Evolutionary conservation across 371 early-diverging fungal genomes (phyloP).

Genomic region (Lichtheimia ramosa): DNA sequence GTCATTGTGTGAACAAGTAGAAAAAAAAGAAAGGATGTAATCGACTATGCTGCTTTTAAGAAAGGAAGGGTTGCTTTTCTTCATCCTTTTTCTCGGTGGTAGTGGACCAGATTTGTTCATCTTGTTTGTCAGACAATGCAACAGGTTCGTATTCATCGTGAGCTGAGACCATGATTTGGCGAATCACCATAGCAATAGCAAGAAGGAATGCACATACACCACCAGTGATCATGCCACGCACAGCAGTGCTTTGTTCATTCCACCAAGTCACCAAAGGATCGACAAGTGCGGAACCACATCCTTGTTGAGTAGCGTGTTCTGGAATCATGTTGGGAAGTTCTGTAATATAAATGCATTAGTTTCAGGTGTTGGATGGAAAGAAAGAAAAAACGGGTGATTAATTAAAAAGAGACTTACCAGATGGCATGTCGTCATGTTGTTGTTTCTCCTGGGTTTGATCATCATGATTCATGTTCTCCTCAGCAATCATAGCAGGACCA

Average conservation of each 20-base stretch:
- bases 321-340: neutral
- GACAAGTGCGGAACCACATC: constrained; percentile 16
- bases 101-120: neutral
- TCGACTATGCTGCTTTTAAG: no score
- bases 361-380: no score
- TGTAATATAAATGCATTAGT: neutral
- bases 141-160: constrained; percentile 17
- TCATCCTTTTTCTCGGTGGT: neutral
- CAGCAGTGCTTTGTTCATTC: constrained; percentile 25
- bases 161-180: constrained; percentile 23
- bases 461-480: neutral
- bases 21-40: no score
- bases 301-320: constrained; percentile 5
- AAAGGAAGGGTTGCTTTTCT: no score
- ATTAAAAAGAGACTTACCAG: neutral
- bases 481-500: constrained; percentile 6
- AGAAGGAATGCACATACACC: constrained; percentile 28
- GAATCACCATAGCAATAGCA: constrained; percentile 25
- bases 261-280: constrained; percentile 35
- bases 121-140: neutral
- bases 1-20: no score
- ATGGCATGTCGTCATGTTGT: neutral
- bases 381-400: neutral
- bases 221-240: constrained; percentile 27
- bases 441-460: neutral